Conservation (phyloP, 805 yeast species). For the Metschnikowia aberdeeniae region DNA sequence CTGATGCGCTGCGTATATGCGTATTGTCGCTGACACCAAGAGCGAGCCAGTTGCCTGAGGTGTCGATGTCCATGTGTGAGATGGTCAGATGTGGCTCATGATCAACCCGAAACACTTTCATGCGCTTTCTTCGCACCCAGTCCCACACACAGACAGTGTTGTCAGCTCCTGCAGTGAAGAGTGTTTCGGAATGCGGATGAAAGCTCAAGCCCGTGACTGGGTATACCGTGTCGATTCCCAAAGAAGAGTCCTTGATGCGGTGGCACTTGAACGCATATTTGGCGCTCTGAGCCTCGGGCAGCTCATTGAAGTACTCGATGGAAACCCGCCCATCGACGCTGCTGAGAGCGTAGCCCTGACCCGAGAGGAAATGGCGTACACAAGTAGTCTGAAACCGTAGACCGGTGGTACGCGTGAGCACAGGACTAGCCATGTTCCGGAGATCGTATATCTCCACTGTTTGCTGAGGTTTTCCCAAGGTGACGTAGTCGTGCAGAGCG, state of each 20-base stretch:
- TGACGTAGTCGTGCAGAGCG: conserved; percentile 38
- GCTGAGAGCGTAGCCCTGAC: conserved; percentile 58
- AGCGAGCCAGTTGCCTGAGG: conserved; percentile 12
- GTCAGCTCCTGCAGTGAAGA: conserved; percentile 53
- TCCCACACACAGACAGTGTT: conserved; percentile 51
- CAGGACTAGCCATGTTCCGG: conserved; percentile 42
- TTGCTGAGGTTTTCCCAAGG: conserved; percentile 53
- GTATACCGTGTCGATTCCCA: conserved; percentile 41
- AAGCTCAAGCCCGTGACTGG: conserved; percentile 50
- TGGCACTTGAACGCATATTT: conserved; percentile 82
- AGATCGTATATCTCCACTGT: conserved; percentile 55
- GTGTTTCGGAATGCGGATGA: conserved; percentile 31
- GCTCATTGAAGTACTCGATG: conserved; percentile 59
- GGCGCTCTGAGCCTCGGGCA: conserved; percentile 35
- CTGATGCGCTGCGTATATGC: conserved; percentile 5
- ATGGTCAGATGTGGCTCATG: conserved; percentile 6
- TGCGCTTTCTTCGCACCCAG: conserved; percentile 39
- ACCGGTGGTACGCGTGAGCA: conserved; percentile 56
- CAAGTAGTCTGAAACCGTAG: conserved; percentile 62
- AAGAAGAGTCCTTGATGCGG: conserved; percentile 36
- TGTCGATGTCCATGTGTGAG: conserved; percentile 15
- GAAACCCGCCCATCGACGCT: conserved; percentile 84
- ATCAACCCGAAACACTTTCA: conserved; percentile 28
- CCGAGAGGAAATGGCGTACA: conserved; percentile 49
- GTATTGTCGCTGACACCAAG: conserved; percentile 13